Evolutionary conservation across 1,139 yeast genomes (phyloP), one percentile per base, ranked within the genome.

Genomic region (Geotrichum candidum): DNA sequence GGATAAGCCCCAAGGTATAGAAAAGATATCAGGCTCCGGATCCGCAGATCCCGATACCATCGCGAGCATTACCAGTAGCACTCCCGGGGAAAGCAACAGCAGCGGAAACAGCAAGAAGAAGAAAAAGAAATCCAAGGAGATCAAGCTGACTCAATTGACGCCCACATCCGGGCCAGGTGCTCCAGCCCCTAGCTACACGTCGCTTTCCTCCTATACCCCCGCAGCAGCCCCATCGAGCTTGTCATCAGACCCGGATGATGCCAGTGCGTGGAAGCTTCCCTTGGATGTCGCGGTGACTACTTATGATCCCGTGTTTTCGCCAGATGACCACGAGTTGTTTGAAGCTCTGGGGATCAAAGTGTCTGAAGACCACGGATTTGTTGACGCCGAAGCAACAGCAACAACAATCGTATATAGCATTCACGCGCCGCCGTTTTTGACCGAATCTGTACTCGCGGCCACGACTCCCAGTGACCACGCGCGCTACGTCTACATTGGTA

Each of bases 361-460:
- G 38, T 69, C 58, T 33, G 72, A 68, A 45, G 65, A 67, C 13
- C 68, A 65, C 6, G 48, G 22, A 6, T 41, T 41, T 41, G 48
- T 41, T n/a, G 22, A 9, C 48, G 18, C 2, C 48, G 23, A 61
- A 3, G 59, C 61, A 2, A 51, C 63, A 3, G 33, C 55, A 65
- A 67, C n/a, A 66, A 65, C 15, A 58, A 61, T 7, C 59, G 61
- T 3, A 67, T 88, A 83, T 68, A 77, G 88, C 61, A 95, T 95
- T 0, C 96, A 89, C 73, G 92, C 92, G 0, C 90, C 91, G 0
- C 73, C 87, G 52, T 78, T 76, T 6, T 73, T 88, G 13, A 84
- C 88, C 1, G 82, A 85, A 54, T 53, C 63, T 0, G 67, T 86
- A 0, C 65, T 86, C 11, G 35, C 61, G 4, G 72, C 74, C 5